Base-by-base conservation (phyloP, 2,329 filamentous ascomycete species). In the Coniochaeta sp. region DNA sequence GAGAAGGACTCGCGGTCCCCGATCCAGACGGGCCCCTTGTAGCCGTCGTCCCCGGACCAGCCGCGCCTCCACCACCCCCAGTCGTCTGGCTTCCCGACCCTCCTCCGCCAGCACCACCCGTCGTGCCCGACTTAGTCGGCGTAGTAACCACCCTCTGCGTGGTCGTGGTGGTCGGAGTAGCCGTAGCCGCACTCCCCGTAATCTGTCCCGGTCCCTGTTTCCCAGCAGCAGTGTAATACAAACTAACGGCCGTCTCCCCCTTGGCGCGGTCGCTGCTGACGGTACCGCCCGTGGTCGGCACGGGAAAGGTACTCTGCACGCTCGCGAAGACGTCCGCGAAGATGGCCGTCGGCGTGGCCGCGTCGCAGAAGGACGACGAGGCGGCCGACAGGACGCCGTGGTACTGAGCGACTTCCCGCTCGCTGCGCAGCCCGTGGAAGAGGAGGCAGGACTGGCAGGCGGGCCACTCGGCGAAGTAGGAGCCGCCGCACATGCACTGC, bases 391-490 rank as follows among this genome's bases (percentile, higher is more conserved):
- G 56, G 42, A 75, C 65, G 16, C 55, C 53, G 14, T 61, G 53
- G 60, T 66, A 72, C 53, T 65, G 67, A 10, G 55, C 56, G 22
- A 62, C 58, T 51, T 68, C 65, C 16, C 60, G 65, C 54, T 67
- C 63, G 24, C 63, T 67, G 38, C 69, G 67, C 7, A 64, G 63
- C 45, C 71, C 72, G 58, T 75, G 71, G 13, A 68, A 59, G 38
- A 61, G 62, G 13, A 73, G 62, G 56, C 72, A 76, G 28, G 64
- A 54, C 28, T 71, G 67, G 59, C 72, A 76, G 49, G 64, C 68
- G 9, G 62, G 51, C 70, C 71, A 74, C 53, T 73, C 68, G 26
- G 55, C 32, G 60, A 76, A 76, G 63, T 66, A 74, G 52, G 63
- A 67, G 32, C 72, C 68, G 9, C 59, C 60, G 61, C 73, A 76